Evolutionary conservation across 345 rosid genomes (phyloP).

Genomic region (Salix exigua): DNA sequence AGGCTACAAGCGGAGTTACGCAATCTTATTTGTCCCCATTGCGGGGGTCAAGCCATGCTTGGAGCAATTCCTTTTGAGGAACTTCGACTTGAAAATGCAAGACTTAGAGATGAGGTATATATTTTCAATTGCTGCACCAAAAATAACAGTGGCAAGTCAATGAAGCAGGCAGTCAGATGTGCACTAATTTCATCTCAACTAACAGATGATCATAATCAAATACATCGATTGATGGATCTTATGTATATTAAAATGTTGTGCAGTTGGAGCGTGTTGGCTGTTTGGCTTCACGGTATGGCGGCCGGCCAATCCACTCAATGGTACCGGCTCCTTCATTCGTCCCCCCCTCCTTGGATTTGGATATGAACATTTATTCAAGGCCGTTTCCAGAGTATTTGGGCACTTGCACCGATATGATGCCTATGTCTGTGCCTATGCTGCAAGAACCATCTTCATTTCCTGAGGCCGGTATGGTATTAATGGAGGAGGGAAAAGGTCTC

Average conservation of each 20-base stretch:
- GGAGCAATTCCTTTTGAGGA: constrained; percentile 72
- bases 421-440: constrained; percentile 46
- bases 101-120: constrained; percentile 80
- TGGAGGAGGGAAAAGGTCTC: constrained; percentile 62
- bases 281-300: constrained; percentile 50
- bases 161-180: not conserved
- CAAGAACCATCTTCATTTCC: constrained; percentile 32
- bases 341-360: constrained; percentile 63
- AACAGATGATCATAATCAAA: not conserved
- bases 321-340: constrained; percentile 32
- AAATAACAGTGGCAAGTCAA: not conserved
- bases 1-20: constrained; percentile 71
- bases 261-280: constrained; percentile 77
- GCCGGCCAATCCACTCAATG: constrained; percentile 48
- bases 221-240: not conserved
- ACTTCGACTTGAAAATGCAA: constrained; percentile 73
- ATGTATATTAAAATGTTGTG: not conserved
- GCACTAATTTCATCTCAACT: not conserved
- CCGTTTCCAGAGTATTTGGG: constrained; percentile 40
- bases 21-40: constrained; percentile 62
- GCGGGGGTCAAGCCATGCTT: constrained; percentile 70
- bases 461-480: constrained; percentile 37
- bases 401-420: constrained; percentile 45
- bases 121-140: not conserved
- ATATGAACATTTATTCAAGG: constrained; percentile 61